These are phyloP conservation scores for Fusarium poae DNA, from an alignment of 2,329 filamentous ascomycete genomes.

Conservation along the genomic window DNA sequence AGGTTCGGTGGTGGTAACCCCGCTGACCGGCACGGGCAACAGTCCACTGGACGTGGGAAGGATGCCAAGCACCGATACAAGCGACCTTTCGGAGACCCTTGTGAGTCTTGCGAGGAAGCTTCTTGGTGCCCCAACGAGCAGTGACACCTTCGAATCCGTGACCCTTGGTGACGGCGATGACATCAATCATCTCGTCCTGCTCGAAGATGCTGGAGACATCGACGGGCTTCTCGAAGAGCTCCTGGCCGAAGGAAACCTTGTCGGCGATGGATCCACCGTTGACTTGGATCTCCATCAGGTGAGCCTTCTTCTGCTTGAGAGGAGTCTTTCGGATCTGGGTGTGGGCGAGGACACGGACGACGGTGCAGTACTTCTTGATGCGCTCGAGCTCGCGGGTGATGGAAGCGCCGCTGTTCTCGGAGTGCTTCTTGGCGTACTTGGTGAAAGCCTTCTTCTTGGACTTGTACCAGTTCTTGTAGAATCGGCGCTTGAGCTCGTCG, in stretches of 20 bases:
- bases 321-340: conserved; percentile 99
- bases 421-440: conserved; percentile 99
- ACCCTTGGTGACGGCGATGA: conserved; percentile 99
- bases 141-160: conserved; percentile 99
- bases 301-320: conserved; percentile 99
- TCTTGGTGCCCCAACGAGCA: conserved; percentile 99
- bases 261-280: conserved; percentile 96
- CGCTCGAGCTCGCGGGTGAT: conserved; percentile 98
- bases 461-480: conserved; percentile 99
- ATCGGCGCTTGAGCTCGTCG: conserved; percentile 98
- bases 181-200: conserved; percentile 99
- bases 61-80: conserved; percentile 99
- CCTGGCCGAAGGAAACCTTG: conserved; percentile 96
- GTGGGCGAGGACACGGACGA: conserved; percentile 98
- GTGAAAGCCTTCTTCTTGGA: conserved; percentile 99
- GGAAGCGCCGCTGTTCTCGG: conserved; percentile 88
- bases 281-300: conserved; percentile 99
- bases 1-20: conserved; percentile 99
- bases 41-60: conserved; percentile 99
- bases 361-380: conserved; percentile 99
- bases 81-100: conserved; percentile 99
- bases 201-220: conserved; percentile 95
- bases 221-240: conserved; percentile 99
- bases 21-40: conserved; percentile 99
- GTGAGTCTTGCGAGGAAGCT: conserved; percentile 99